Percentiles rank a stretch among this genome's conserved stretches.
Conservation (phyloP, 2,329 filamentous ascomycete species). For the Helotiales sp. region DNA sequence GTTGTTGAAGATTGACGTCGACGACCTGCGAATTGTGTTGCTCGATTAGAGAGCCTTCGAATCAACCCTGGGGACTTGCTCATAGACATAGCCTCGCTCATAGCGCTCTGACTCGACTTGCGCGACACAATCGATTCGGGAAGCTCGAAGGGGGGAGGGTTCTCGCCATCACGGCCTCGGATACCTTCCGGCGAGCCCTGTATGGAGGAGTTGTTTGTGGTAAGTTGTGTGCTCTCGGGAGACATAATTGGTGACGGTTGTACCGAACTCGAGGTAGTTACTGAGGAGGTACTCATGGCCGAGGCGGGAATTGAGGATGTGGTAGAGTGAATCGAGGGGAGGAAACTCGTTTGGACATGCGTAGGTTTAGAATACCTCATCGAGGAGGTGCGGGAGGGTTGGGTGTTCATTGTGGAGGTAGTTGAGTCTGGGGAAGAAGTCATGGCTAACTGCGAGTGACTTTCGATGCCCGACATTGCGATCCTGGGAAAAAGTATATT, state of each 20-base stretch:
- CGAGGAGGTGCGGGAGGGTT: conserved; percentile 19
- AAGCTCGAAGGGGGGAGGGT: conserved; percentile 62
- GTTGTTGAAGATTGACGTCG: conserved; percentile 78
- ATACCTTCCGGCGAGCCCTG: conserved; percentile 67
- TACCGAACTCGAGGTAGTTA: conserved; percentile 52
- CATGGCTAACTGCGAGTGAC: conserved; percentile 21
- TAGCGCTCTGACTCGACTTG: conserved; percentile 60
- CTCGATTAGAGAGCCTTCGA: conserved; percentile 79
- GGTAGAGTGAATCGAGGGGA: conserved; percentile 26
- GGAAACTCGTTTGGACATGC: conserved; percentile 34
- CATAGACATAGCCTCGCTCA: conserved; percentile 58
- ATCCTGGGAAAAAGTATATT: conserved; percentile 12
- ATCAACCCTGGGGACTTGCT: conserved; percentile 70
- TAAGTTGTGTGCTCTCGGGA: conserved; percentile 48
- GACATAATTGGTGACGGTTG: conserved; percentile 59
- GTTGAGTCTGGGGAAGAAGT: conserved; percentile 9
- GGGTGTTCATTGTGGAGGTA: conserved; percentile 21
- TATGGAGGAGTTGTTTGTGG: conserved; percentile 62
- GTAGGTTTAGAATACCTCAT: conserved; percentile 28
- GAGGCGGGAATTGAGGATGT: conserved; percentile 49
- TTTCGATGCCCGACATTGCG: conserved; percentile 26
- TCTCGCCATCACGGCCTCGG: conserved; percentile 54
- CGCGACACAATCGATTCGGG: conserved; percentile 69
- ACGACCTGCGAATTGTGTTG: conserved; percentile 64
- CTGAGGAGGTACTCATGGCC: conserved; percentile 56